A percentile compares a stretch with the other conserved stretches of the same genome.
phyloP scores from a whole-genome alignment of 2,329 filamentous ascomycete species.

The Dendryphion nanum region DNA sequence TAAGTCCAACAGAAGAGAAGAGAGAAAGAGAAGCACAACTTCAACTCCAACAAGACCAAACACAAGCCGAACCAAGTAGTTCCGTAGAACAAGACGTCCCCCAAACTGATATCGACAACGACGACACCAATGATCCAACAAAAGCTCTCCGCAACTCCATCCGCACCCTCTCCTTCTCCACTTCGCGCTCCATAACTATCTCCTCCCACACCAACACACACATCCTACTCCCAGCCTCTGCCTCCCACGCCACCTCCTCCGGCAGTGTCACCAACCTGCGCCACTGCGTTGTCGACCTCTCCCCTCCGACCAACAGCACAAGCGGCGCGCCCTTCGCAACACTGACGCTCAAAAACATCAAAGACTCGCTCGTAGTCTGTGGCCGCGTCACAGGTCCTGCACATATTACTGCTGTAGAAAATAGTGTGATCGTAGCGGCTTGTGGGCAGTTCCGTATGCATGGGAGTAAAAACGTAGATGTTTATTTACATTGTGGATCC shows the following conservation, averaged over 20 bases:
- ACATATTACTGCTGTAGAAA: slow-evolving; percentile 73
- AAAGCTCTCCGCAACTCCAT: slow-evolving; percentile 14
- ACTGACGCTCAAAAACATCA: slow-evolving; percentile 67
- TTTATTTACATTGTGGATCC: slow-evolving; percentile 80
- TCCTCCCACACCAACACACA: slow-evolving; percentile 66
- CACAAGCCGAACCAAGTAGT: no score
- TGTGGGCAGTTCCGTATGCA: slow-evolving; percentile 93
- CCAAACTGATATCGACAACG: slow-evolving; percentile 2
- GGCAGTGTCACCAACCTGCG: slow-evolving; percentile 69
- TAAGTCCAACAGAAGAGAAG: slow-evolving; percentile 33
- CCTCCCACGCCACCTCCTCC: slow-evolving; percentile 68
- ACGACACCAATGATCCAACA: slow-evolving; percentile 5
- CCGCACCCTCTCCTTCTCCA: slow-evolving; percentile 56
- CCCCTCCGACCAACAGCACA: slow-evolving; percentile 58
- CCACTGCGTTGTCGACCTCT: slow-evolving; percentile 78
- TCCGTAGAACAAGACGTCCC: slow-evolving; percentile 21
- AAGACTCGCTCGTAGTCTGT: slow-evolving; percentile 70
- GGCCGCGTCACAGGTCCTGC: slow-evolving; percentile 76
- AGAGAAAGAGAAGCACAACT: no score
- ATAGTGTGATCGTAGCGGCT: slow-evolving; percentile 70
- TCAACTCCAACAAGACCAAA: no score
- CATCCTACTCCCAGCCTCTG: slow-evolving; percentile 72
- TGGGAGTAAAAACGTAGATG: slow-evolving; percentile 73
- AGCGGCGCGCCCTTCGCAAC: slow-evolving; percentile 61
- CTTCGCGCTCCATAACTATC: slow-evolving; percentile 60